phyloP scores from a whole-genome alignment of 2,329 filamentous ascomycete genomes.

The Fusarium irregulare region DNA sequence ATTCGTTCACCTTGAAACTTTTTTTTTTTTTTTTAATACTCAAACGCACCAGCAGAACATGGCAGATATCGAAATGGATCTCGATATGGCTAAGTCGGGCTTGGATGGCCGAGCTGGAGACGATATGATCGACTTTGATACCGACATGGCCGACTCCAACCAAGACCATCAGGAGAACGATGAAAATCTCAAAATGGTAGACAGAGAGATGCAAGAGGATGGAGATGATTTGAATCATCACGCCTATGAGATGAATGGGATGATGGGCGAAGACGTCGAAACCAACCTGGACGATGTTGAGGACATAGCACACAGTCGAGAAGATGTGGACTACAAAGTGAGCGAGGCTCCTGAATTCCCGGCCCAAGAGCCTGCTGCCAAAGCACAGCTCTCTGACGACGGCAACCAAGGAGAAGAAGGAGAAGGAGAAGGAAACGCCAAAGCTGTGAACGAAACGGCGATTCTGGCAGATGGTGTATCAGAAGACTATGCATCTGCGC shows the following conservation, averaged over 20 bases:
- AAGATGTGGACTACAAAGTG: constrained; percentile 14
- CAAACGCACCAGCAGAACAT: constrained; percentile 26
- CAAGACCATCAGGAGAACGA: constrained; percentile 18
- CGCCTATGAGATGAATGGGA: constrained; percentile 36
- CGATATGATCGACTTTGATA: constrained; percentile 55
- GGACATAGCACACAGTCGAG: constrained; percentile 14
- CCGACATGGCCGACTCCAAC: constrained; percentile 47
- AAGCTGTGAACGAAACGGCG: constrained; percentile 14
- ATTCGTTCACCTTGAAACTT: not conserved
- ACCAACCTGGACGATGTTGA: constrained; percentile 27
- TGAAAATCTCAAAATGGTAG: constrained; percentile 13
- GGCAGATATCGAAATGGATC: constrained; percentile 50
- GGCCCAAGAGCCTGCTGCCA: constrained; percentile 22
- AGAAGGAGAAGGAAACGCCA: constrained; percentile 1
- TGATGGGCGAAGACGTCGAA: constrained; percentile 40
- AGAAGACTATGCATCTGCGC: constrained; percentile 28
- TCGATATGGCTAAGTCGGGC: constrained; percentile 45
- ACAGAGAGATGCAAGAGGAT: constrained; percentile 35
- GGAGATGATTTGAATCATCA: constrained; percentile 35
- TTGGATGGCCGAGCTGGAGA: constrained; percentile 46
- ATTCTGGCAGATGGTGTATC: constrained; percentile 7
- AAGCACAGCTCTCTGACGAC: constrained; percentile 2
- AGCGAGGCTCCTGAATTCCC: constrained; percentile 15
- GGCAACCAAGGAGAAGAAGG: not conserved
- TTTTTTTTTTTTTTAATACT: not conserved